Percentiles rank a stretch among this genome's conserved stretches.
Conservation (phyloP, 2,329 filamentous ascomycete genomes). For the Fusarium multiceps region DNA sequence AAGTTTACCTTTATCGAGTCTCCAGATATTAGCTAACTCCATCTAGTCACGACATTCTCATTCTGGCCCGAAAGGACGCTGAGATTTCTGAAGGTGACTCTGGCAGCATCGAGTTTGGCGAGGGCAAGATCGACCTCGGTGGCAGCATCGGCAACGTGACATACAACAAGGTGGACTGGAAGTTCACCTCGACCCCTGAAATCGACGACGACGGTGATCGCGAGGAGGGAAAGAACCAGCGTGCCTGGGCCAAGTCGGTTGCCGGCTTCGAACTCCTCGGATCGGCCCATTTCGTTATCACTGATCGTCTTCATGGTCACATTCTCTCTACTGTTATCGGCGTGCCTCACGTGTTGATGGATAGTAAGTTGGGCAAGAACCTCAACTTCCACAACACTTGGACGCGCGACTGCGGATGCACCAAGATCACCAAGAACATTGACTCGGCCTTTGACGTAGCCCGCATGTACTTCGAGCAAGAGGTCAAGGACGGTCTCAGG, state of each 20-base stretch:
- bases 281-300: constrained; percentile 45
- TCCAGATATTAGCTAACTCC: constrained; percentile 18
- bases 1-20: constrained; percentile 9
- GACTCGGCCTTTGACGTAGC: constrained; percentile 40
- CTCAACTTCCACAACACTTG: constrained; percentile 48
- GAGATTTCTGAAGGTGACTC: constrained; percentile 43
- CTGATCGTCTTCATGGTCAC: constrained; percentile 44
- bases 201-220: constrained; percentile 34
- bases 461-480: constrained; percentile 36
- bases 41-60: constrained; percentile 41
- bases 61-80: constrained; percentile 43
- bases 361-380: constrained; percentile 47
- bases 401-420: constrained; percentile 44
- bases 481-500: constrained; percentile 26
- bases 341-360: constrained; percentile 45
- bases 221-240: constrained; percentile 44
- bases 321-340: constrained; percentile 45
- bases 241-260: constrained; percentile 45
- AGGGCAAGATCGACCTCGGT: constrained; percentile 40
- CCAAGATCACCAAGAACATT: constrained; percentile 42
- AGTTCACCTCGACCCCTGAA: constrained; percentile 42
- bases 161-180: constrained; percentile 46
- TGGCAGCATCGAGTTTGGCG: constrained; percentile 37
- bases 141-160: constrained; percentile 41
- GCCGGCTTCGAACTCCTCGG: constrained; percentile 43